Base-by-base conservation (phyloP, 768 basidiomycete genomes). In the Paxillus rubicundulus region DNA sequence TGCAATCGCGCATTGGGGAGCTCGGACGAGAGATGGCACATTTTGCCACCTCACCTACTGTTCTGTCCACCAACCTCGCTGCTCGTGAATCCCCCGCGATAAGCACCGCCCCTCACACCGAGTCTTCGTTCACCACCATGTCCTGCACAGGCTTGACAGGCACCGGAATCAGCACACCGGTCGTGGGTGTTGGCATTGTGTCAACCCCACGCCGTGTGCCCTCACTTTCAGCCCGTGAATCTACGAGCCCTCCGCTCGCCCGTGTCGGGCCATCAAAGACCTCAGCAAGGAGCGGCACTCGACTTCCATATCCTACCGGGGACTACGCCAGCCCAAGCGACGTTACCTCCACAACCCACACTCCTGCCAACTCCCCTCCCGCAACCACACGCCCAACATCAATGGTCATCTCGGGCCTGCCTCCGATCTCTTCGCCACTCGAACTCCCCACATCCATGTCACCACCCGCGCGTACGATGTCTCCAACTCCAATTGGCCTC, bases 21-120 rank as follows among this genome's bases (percentile, higher is more conserved):
- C 74, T 92, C 1, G 89, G 89, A 10, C 78, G 86, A 13, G 89
- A 90, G 67, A 85, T 92, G 82, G 89, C 89, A 5, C 86, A 79
- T 59, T 66, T 90, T 45, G 82, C 78, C 0, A 84, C 79, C 1
- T 72, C 85, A 0, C 77, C 80, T 8, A 70, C 67, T 7, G 7
- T 58, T 18, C 24, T 71, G 16, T 78, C 81, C 5, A 77, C 78
- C 42, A 81, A 77, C 4, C 77, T 80, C 2, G 75, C 74, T 9
- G 55, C 24, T 24, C 75, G 76, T 8, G 73, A 75, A 34, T 70
- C 78, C 13, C 76, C 78, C 9, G 68, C 78, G 7, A 63, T 79
- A n/a, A 70, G 73, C 9, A 67, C 74, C 1, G 70, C 73, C 0
- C 78, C 81, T 1, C 76, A 75, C 9, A 72, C 77, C 2, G 76